These are phyloP conservation scores for Aspergillus leporis DNA, from an alignment of 495 filamentous ascomycete species.

Conservation along the genomic window DNA sequence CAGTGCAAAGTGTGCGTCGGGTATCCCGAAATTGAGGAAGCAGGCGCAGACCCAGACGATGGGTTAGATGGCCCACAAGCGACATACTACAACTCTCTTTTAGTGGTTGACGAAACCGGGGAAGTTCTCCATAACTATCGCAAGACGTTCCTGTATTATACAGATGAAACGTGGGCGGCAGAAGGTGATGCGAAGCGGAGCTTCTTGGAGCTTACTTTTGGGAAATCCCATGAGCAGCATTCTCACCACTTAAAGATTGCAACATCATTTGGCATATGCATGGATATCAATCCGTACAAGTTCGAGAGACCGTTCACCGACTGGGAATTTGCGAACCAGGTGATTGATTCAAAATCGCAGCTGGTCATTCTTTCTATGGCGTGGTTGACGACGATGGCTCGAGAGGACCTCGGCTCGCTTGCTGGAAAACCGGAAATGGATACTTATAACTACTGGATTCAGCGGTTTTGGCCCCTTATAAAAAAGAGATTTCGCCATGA, in stretches of 20 bases:
- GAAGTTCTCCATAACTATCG: slow-evolving; percentile 79
- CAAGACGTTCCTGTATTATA: slow-evolving; percentile 87
- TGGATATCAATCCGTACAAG: slow-evolving; percentile 69
- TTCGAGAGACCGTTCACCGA: slow-evolving; percentile 75
- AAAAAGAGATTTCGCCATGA: slow-evolving; percentile 44
- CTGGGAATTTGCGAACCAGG: slow-evolving; percentile 84
- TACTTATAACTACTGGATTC: slow-evolving; percentile 89
- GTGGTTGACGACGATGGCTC: slow-evolving; percentile 66
- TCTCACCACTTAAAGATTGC: slow-evolving; percentile 34
- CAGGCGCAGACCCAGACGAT: background rate
- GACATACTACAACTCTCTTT: slow-evolving; percentile 75
- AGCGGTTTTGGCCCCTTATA: slow-evolving; percentile 74
- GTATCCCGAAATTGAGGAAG: slow-evolving; percentile 70
- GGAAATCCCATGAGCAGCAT: background rate
- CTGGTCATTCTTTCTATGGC: slow-evolving; percentile 86
- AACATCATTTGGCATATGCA: slow-evolving; percentile 86
- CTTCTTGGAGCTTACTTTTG: slow-evolving; percentile 38
- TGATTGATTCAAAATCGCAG: slow-evolving; percentile 63
- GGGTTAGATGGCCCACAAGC: slow-evolving; percentile 22
- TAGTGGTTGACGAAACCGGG: slow-evolving; percentile 74
- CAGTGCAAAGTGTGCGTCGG: slow-evolving; percentile 83
- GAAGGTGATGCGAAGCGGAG: slow-evolving; percentile 67
- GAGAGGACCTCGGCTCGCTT: slow-evolving; percentile 45
- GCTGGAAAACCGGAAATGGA: slow-evolving; percentile 69
- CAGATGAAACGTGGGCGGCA: slow-evolving; percentile 86